Evolutionary conservation across 345 rosid species (phyloP).

Genomic region (Hibiscus tridactylites): DNA sequence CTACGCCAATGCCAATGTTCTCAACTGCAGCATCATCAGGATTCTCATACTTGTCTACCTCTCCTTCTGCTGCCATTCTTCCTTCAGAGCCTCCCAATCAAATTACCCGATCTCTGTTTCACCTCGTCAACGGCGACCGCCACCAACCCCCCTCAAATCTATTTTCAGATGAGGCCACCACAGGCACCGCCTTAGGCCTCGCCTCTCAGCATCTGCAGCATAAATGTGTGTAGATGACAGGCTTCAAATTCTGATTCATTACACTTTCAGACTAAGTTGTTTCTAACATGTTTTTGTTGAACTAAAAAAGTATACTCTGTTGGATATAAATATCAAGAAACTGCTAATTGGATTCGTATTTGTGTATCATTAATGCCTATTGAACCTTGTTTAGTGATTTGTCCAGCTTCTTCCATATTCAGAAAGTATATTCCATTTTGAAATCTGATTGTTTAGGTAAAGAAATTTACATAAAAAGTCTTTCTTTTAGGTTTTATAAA

Average conservation of each 20-base stretch:
- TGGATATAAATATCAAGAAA: not conserved
- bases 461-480: not conserved
- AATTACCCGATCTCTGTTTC: constrained; percentile 33
- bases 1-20: constrained; percentile 42
- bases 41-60: constrained; percentile 73
- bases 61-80: constrained; percentile 44
- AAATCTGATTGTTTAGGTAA: not conserved
- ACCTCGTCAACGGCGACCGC: constrained; percentile 21
- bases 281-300: not conserved
- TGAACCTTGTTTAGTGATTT: not conserved
- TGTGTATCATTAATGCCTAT: not conserved
- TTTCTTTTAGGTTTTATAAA: not conserved
- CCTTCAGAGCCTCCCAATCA: constrained; percentile 37
- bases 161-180: constrained; percentile 32
- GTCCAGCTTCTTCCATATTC: not conserved
- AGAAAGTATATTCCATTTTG: not conserved
- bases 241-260: not conserved
- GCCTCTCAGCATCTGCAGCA: not conserved
- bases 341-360: not conserved
- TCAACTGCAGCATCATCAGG: constrained; percentile 99
- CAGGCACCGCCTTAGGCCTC: constrained; percentile 41
- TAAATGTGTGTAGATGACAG: constrained; percentile 6
- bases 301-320: not conserved
- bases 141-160: constrained; percentile 23
- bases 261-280: not conserved